These are phyloP conservation scores for Citrus glauca DNA, from an alignment of 345 rosid genomes.

Conservation along the genomic window DNA sequence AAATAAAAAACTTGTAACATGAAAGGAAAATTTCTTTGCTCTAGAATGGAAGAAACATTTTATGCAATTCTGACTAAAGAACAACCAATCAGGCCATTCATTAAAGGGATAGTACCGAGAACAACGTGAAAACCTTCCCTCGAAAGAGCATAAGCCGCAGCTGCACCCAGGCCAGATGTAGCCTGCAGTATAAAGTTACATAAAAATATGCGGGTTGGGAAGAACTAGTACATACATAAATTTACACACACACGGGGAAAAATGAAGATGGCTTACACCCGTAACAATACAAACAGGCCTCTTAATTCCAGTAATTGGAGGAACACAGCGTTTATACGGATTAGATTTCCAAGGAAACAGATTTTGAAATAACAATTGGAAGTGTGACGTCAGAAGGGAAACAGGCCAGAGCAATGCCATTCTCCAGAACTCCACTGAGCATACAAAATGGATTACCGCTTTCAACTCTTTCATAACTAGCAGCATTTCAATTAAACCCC, in stretches of 20 bases:
- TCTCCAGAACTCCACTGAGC: constrained; percentile 57
- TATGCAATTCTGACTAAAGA: neutral
- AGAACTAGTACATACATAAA: neutral
- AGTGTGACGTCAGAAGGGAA: constrained; percentile 50
- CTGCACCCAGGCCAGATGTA: constrained; percentile 83
- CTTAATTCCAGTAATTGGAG: constrained; percentile 14
- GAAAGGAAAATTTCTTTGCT: neutral
- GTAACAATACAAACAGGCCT: constrained; percentile 73
- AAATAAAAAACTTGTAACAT: neutral
- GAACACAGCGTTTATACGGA: constrained; percentile 30
- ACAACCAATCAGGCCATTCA: neutral
- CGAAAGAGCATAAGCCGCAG: constrained; percentile 70
- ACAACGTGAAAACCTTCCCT: constrained; percentile 65
- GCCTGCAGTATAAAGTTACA: constrained; percentile 38
- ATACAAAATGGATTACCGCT: constrained; percentile 40
- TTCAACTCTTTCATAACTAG: constrained; percentile 27
- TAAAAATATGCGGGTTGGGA: neutral
- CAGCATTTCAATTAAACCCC: neutral
- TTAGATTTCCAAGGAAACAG: constrained; percentile 27
- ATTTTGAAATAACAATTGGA: constrained; percentile 36
- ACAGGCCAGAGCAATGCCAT: constrained; percentile 71
- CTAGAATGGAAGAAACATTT: neutral
- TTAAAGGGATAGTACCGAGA: constrained; percentile 49
- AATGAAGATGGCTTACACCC: constrained; percentile 44
- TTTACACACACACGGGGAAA: neutral